Evolutionary conservation across 768 basidiomycete species (phyloP).

Genomic region (Ramaria rubella): DNA sequence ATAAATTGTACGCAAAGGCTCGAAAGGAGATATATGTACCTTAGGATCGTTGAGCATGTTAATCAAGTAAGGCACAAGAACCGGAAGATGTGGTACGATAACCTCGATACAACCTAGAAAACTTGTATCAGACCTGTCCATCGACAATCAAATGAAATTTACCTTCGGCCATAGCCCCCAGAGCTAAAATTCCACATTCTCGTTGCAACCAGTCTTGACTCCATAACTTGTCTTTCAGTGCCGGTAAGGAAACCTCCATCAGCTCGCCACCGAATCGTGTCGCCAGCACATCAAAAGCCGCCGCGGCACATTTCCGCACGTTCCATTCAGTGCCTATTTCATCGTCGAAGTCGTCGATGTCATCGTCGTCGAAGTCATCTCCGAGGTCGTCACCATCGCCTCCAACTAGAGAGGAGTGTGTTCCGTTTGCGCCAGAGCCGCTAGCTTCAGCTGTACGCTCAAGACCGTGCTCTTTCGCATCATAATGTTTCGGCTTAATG

Average conservation of each 20-base stretch:
- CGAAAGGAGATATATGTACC: constrained; percentile 38
- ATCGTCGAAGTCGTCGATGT: constrained; percentile 91
- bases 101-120: constrained; percentile 92
- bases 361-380: constrained; percentile 80
- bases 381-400: constrained; percentile 77
- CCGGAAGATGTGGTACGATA: constrained; percentile 91
- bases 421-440: constrained; percentile 3
- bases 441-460: constrained; percentile 57
- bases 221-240: constrained; percentile 91
- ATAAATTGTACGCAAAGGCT: constrained; percentile 9
- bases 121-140: too few relatives aligned
- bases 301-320: constrained; percentile 94
- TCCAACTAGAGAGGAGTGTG: not conserved
- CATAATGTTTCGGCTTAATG: constrained; percentile 94
- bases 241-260: constrained; percentile 79
- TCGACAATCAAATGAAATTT: constrained; percentile 18
- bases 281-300: constrained; percentile 93
- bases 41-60: constrained; percentile 87
- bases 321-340: constrained; percentile 99
- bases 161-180: constrained; percentile 99
- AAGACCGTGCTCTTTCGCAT: constrained; percentile 75
- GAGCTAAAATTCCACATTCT: constrained; percentile 91
- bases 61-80: constrained; percentile 88
- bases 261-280: constrained; percentile 89
- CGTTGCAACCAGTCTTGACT: constrained; percentile 87